These are phyloP conservation scores for Craterostigma plantagineum DNA, from an alignment of 257 asterid species.

Conservation along the genomic window DNA sequence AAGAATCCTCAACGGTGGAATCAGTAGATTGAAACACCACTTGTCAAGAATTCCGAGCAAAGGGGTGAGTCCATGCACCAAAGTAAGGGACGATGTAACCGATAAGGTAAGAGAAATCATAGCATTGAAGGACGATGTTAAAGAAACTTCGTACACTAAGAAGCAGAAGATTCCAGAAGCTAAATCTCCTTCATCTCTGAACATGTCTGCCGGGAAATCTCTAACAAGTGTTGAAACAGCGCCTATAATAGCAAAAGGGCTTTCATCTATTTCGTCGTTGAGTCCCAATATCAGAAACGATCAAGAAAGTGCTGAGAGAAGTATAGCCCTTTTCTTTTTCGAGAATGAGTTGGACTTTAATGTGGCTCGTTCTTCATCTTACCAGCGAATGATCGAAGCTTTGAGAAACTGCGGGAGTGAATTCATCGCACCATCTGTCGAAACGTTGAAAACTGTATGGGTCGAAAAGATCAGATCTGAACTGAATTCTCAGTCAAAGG, in stretches of 20 bases:
- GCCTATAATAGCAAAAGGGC: constrained; percentile 19
- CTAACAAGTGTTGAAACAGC: constrained; percentile 18
- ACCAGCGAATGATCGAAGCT: constrained; percentile 68
- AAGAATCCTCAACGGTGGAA: constrained; percentile 76
- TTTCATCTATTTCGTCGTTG: constrained; percentile 18
- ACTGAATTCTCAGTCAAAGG: constrained; percentile 42
- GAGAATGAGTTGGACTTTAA: constrained; percentile 72
- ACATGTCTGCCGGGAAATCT: constrained; percentile 16
- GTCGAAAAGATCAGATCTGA: constrained; percentile 61
- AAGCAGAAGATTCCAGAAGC: constrained; percentile 30
- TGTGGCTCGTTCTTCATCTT: constrained; percentile 72
- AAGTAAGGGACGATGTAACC: constrained; percentile 72
- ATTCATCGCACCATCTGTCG: constrained; percentile 58
- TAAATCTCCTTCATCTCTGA: constrained; percentile 20
- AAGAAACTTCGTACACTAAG: constrained; percentile 26
- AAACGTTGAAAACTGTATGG: constrained; percentile 53
- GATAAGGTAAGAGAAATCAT: constrained; percentile 56
- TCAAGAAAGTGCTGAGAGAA: constrained; percentile 64
- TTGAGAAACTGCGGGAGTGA: constrained; percentile 47
- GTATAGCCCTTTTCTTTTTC: constrained; percentile 77
- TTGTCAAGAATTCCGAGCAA: constrained; percentile 77
- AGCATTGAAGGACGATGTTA: constrained; percentile 46
- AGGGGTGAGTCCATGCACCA: constrained; percentile 90
- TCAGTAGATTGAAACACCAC: constrained; percentile 80
- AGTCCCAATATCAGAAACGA: constrained; percentile 24